Percentiles rank a stretch among this genome's conserved stretches.
Evolutionary conservation across 2,329 filamentous ascomycete genomes (phyloP).

Genomic region (Colletotrichum orbiculare): DNA sequence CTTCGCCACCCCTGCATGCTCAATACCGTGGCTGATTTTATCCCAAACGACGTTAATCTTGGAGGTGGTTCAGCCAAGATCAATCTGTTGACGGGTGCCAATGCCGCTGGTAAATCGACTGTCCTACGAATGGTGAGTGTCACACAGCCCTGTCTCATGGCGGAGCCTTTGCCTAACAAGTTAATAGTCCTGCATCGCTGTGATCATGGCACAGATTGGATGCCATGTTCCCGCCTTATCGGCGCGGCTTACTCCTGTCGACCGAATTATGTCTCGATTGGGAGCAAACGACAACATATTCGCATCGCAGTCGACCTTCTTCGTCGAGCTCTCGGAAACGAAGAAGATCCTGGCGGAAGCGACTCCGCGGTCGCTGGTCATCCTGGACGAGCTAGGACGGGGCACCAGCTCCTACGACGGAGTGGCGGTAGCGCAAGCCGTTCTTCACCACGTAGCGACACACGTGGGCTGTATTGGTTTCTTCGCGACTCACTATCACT

Average conservation of each 20-base stretch:
- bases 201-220: conserved; percentile 97
- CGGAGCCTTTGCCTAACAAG: conserved; percentile 39
- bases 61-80: conserved; percentile 87
- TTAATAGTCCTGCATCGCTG: conserved; percentile 85
- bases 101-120: conserved; percentile 97
- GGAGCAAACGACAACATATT: conserved; percentile 99
- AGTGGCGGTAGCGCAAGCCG: conserved; percentile 94
- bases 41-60: conserved; percentile 91
- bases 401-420: conserved; percentile 97
- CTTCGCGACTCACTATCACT: conserved; percentile 98
- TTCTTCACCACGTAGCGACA: conserved; percentile 94
- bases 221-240: conserved; percentile 89
- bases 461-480: conserved; percentile 95
- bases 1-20: conserved; percentile 96
- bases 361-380: conserved; percentile 92
- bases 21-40: conserved; percentile 90
- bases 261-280: conserved; percentile 98
- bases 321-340: conserved; percentile 95
- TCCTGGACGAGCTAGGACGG: conserved; percentile 94
- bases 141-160: too few species aligned
- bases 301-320: conserved; percentile 96
- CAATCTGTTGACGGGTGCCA: conserved; percentile 92
- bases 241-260: conserved; percentile 87
- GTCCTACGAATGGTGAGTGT: conserved; percentile 86
- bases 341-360: conserved; percentile 98